Conservation (phyloP, 257 asterid species). For the Misopates orontium region DNA sequence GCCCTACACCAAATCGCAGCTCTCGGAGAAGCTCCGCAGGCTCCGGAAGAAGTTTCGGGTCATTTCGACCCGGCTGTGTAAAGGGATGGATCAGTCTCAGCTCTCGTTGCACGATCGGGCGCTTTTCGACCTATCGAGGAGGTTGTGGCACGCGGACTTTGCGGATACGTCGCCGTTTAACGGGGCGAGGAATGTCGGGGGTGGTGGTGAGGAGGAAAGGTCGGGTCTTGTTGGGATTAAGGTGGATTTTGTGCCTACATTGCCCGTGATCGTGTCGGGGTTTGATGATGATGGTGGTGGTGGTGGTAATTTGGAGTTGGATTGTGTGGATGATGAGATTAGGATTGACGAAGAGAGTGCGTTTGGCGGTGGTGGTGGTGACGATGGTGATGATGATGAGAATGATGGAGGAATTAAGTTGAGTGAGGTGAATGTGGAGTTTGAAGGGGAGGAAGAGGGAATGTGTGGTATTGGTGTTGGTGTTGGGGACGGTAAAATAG, state of each 20-base stretch:
- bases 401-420: slow-evolving; percentile 38
- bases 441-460: slow-evolving; percentile 42
- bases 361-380: slow-evolving; percentile 1
- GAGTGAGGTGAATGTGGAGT: slow-evolving; percentile 80
- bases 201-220: slow-evolving; percentile 22
- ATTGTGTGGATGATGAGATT: slow-evolving; percentile 17
- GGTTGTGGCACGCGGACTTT: slow-evolving; percentile 70
- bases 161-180: slow-evolving; percentile 58
- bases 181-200: slow-evolving; percentile 38
- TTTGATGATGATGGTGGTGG: slow-evolving; percentile 19
- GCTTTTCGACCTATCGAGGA: slow-evolving; percentile 55
- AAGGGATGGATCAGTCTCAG: slow-evolving; percentile 50
- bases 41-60: slow-evolving; percentile 76
- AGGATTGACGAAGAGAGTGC: slow-evolving; percentile 17
- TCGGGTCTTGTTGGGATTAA: slow-evolving; percentile 56
- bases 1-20: slow-evolving; percentile 82
- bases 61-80: slow-evolving; percentile 52
- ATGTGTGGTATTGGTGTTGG: slow-evolving; percentile 8
- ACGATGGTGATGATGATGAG: slow-evolving; percentile 21
- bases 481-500: slow-evolving; percentile 28
- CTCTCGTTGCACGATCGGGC: slow-evolving; percentile 68
- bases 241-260: slow-evolving; percentile 51
- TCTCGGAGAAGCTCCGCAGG: slow-evolving; percentile 80
- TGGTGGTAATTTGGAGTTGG: slow-evolving; percentile 25
- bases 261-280: slow-evolving; percentile 27